Conservation (phyloP, 345 rosid species). For the Diplotaxis tenuifolia region DNA sequence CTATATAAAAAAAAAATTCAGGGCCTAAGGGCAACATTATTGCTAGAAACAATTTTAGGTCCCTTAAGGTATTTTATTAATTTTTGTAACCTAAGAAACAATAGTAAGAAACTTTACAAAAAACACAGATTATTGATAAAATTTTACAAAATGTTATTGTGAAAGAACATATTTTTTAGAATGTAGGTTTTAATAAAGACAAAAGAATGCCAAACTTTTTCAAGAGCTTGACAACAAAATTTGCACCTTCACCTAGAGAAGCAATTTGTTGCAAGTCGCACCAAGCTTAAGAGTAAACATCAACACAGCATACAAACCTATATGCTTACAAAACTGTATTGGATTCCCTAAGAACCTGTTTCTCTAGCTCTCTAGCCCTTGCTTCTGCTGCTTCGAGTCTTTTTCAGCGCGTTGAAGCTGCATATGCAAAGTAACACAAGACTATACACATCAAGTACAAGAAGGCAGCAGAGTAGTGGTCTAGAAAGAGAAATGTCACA, state of each 20-base stretch:
- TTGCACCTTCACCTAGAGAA: conserved; percentile 90
- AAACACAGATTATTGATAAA: no score
- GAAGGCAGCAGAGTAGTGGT: conserved; percentile 11
- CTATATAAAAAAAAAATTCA: no score
- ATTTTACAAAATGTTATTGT: no score
- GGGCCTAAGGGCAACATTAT: no score
- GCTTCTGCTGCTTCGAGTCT: conserved; percentile 82
- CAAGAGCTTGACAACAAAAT: conserved; percentile 77
- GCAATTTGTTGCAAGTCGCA: conserved; percentile 60
- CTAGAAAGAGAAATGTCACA: not conserved
- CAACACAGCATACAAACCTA: not conserved
- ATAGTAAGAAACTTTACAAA: no score
- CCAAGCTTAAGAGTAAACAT: conserved; percentile 5
- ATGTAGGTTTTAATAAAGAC: no score
- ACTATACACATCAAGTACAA: conserved; percentile 16
- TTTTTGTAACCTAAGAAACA: no score
- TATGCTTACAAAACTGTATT: not conserved
- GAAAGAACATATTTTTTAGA: no score
- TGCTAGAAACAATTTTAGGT: no score
- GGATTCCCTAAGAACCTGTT: conserved; percentile 54
- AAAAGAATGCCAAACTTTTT: conserved; percentile 56
- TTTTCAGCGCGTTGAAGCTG: conserved; percentile 78
- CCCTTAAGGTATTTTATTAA: no score
- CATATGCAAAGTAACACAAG: conserved; percentile 28
- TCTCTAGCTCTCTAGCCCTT: conserved; percentile 92